Percentiles rank a stretch among this genome's conserved stretches.
These are phyloP conservation scores for Fusarium penzigii DNA, from an alignment of 2,329 filamentous ascomycete species.

Conservation along the genomic window DNA sequence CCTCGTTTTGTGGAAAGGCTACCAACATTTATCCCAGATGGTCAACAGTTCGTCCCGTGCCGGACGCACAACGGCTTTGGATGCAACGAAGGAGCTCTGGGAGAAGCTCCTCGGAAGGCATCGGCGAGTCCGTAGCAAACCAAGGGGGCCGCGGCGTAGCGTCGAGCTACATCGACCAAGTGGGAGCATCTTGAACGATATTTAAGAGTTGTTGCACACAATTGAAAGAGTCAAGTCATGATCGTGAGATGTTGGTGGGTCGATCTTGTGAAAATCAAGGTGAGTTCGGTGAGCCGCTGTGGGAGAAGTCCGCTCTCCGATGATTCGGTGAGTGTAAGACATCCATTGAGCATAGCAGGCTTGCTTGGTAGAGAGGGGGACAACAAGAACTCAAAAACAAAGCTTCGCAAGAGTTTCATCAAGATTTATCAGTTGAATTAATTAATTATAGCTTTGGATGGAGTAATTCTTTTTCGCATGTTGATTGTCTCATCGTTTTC, in stretches of 20 bases:
- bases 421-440: neutral
- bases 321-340: neutral
- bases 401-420: too few relatives aligned
- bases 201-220: constrained; percentile 1
- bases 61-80: constrained; percentile 3
- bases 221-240: constrained; percentile 24
- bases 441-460: neutral
- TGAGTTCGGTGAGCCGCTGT: constrained; percentile 11
- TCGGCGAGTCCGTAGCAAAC: constrained; percentile 15
- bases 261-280: constrained; percentile 19
- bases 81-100: constrained; percentile 19
- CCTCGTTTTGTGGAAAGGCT: neutral
- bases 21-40: constrained; percentile 35
- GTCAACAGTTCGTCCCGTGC: constrained; percentile 27
- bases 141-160: constrained; percentile 17
- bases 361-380: too few relatives aligned
- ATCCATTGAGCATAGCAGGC: too few relatives aligned
- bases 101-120: constrained; percentile 21
- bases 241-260: constrained; percentile 18
- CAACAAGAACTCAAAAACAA: too few relatives aligned
- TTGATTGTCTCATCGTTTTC: neutral
- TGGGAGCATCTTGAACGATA: constrained; percentile 25
- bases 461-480: neutral
- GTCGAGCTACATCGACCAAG: constrained; percentile 24
- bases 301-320: neutral